These are phyloP conservation scores for Castanospermum australe DNA, from an alignment of 306 rosid genomes.

Conservation along the genomic window DNA sequence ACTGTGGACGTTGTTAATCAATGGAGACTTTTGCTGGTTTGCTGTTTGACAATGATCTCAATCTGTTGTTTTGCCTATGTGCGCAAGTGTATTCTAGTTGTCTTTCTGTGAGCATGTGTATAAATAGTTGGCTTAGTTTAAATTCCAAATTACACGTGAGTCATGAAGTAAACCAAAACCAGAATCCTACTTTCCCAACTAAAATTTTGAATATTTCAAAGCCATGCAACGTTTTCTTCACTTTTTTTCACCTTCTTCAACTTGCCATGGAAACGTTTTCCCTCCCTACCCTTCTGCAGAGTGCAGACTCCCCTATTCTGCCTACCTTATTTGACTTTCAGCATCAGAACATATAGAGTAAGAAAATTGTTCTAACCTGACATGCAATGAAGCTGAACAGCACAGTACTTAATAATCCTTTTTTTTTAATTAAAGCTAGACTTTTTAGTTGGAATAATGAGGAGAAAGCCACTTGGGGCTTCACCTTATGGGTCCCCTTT, in stretches of 20 bases:
- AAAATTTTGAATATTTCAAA: neutral
- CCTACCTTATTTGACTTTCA: neutral
- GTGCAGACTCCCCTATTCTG: neutral
- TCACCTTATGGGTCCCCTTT: too few relatives aligned
- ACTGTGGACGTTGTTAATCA: neutral
- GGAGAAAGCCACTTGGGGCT: too few relatives aligned
- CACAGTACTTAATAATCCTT: neutral
- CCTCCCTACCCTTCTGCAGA: neutral
- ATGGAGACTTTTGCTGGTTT: neutral
- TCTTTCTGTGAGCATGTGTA: conserved; percentile 10
- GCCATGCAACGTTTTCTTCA: too few relatives aligned
- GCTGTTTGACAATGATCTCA: conserved; percentile 6
- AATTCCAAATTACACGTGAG: conserved; percentile 18
- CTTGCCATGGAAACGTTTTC: neutral
- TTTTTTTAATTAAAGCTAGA: too few relatives aligned
- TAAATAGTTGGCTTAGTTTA: neutral
- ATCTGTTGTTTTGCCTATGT: neutral
- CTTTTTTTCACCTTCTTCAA: neutral
- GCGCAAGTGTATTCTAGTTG: too few relatives aligned
- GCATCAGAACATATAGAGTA: neutral
- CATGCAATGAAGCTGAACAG: neutral
- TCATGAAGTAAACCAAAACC: neutral
- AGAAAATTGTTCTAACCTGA: neutral
- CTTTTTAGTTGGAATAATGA: too few relatives aligned
- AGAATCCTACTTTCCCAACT: conserved; percentile 9